A percentile compares a stretch with the other conserved stretches of the same genome.
Conservation (phyloP, 2,329 filamentous ascomycete genomes). For the Phialophora chinensis region DNA sequence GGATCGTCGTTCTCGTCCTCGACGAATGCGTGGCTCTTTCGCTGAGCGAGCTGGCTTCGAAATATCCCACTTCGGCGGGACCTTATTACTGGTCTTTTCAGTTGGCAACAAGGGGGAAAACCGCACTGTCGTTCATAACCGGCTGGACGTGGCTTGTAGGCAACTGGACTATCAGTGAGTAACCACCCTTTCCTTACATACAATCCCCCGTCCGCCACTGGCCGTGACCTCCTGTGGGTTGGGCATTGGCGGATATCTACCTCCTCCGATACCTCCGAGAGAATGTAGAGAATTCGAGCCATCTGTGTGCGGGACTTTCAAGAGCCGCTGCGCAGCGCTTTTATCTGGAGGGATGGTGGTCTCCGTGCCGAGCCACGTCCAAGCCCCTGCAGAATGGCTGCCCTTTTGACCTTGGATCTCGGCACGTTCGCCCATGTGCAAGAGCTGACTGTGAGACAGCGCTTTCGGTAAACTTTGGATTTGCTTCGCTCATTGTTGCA, state of each 20-base stretch:
- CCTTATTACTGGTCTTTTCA: conserved; percentile 63
- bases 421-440: background rate
- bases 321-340: background rate
- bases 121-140: conserved; percentile 58
- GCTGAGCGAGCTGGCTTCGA: conserved; percentile 58
- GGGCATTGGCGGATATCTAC: background rate
- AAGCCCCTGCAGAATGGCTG: background rate
- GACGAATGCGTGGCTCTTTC: conserved; percentile 61
- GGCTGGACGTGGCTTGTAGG: conserved; percentile 61
- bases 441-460: conserved; percentile 48
- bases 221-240: background rate
- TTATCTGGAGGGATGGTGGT: background rate
- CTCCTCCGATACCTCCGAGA: background rate
- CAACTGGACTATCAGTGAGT: conserved; percentile 48
- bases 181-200: background rate
- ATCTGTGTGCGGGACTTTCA: background rate
- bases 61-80: conserved; percentile 54
- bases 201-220: too few species aligned
- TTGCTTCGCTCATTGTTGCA: conserved; percentile 61
- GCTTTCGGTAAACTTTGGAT: conserved; percentile 61
- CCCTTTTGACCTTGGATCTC: background rate
- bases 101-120: conserved; percentile 48
- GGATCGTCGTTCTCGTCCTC: conserved; percentile 60
- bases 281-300: background rate
- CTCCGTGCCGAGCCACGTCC: background rate